phyloP scores from a whole-genome alignment of 1,284 basidiomycete genomes.

The Heterobasidion parviporum region DNA sequence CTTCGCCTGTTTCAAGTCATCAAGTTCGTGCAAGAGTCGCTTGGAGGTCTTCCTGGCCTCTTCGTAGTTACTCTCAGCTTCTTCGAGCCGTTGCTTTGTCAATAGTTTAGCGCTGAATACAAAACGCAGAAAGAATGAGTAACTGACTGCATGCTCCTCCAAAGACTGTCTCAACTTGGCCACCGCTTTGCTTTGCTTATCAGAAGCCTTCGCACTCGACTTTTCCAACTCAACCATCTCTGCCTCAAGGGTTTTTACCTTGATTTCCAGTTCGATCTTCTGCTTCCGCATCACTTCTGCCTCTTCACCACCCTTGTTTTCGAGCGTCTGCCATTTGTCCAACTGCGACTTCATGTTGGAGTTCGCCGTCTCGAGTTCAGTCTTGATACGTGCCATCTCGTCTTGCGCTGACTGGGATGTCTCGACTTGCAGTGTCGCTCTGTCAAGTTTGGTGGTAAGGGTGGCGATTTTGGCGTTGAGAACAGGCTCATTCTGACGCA shows the following conservation, averaged over 20 bases:
- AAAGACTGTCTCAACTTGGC: slow-evolving; percentile 26
- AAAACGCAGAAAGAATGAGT: neutral
- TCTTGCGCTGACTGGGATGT: slow-evolving; percentile 40
- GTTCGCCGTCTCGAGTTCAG: slow-evolving; percentile 47
- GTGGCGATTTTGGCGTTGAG: slow-evolving; percentile 38
- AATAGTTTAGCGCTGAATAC: neutral
- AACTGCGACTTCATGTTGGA: slow-evolving; percentile 53
- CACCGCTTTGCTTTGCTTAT: slow-evolving; percentile 33
- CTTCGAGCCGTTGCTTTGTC: neutral
- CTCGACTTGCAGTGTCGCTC: slow-evolving; percentile 48
- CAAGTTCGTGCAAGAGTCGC: neutral
- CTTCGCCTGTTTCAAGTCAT: neutral
- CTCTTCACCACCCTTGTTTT: slow-evolving; percentile 53
- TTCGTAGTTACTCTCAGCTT: neutral
- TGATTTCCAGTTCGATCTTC: slow-evolving; percentile 47
- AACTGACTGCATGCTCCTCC: neutral
- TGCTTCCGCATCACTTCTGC: slow-evolving; percentile 46
- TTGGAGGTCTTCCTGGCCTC: neutral
- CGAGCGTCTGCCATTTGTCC: slow-evolving; percentile 58
- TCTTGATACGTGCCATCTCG: slow-evolving; percentile 46
- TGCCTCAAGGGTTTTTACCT: slow-evolving; percentile 19
- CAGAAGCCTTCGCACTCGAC: slow-evolving; percentile 3
- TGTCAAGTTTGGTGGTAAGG: slow-evolving; percentile 42
- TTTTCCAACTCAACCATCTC: neutral
- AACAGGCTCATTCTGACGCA: slow-evolving; percentile 39